Evolutionary conservation across 2,329 filamentous ascomycete genomes (phyloP), one percentile per base, ranked within the genome.

Genomic region (Hymenoscyphus fructigenus): DNA sequence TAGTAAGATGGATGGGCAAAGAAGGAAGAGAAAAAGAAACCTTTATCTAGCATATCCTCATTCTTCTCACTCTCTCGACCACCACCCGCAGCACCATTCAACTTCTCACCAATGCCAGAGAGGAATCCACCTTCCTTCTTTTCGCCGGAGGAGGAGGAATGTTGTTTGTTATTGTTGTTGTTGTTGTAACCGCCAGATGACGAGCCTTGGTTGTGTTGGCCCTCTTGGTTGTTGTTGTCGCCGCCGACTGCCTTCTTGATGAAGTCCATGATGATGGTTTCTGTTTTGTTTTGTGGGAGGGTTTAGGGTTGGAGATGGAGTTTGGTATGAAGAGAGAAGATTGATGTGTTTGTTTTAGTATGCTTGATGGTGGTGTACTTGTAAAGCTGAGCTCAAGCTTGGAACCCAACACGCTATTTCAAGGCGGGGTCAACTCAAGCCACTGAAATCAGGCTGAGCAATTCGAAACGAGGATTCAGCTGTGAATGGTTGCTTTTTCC

Each of bases 31-130:
- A 23, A 26, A 59, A 20, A 47, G 41, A 60, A 76, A 92, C 91
- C 88, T 81, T 95, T 95, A 80, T 95, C 91, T 61, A 95, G 85
- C n/a, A 77, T 79, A 74, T 94, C 91, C 78, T 95, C 91, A 71
- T 93, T 90, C 85, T 92, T 88, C 84, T 94, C 91, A 75, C 88
- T 87, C 77, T 91, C 81, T 38, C 78, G 78, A 44, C 91, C 91
- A 61, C 91, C 91, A 41, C 91, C 91, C 23, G 89, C 89, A 69
- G 88, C 82, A 65, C 78, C 75, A 80, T 94, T 91, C 66, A 93
- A 61, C 80, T 91, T 92, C 79, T 89, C 84, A 75, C 86, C 83
- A 69, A 93, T 76, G 66, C 88, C 86, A 66, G 84, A 81, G 59
- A 85, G 75, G 76, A 84, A 82, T 64, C 82, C 79, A 34, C 81